A percentile compares a stretch with the other conserved stretches of the same genome.
Conservation (phyloP, 2,329 filamentous ascomycete species). For the Aspergillus fijiensis region DNA sequence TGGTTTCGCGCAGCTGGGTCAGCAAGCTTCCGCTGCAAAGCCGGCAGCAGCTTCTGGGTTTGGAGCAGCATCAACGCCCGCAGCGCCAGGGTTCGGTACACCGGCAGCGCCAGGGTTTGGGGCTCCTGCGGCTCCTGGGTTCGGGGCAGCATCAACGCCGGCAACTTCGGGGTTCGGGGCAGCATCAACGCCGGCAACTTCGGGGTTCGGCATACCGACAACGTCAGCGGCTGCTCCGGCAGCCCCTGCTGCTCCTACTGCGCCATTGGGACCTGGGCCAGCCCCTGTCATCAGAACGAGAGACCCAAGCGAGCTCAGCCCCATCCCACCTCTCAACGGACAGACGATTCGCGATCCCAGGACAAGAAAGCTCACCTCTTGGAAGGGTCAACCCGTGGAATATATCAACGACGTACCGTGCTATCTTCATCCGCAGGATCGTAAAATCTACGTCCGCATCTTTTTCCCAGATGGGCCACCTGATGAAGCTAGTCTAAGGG, state of each 20-base stretch:
- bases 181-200: background rate
- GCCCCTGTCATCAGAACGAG: constrained; percentile 29
- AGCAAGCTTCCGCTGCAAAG: constrained; percentile 8
- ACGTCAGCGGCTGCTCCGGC: background rate
- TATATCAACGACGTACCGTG: constrained; percentile 57
- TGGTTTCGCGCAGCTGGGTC: constrained; percentile 26
- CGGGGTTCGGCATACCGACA: background rate
- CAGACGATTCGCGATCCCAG: constrained; percentile 37
- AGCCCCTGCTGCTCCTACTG: constrained; percentile 1
- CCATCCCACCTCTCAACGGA: constrained; percentile 38
- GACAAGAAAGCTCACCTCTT: constrained; percentile 51
- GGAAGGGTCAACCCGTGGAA: constrained; percentile 63
- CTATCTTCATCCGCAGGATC: constrained; percentile 51
- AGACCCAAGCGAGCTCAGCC: constrained; percentile 31
- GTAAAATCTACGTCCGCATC: constrained; percentile 62
- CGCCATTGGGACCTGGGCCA: constrained; percentile 26
- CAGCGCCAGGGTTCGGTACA: background rate
- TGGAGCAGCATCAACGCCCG: background rate
- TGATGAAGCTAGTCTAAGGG: constrained; percentile 42
- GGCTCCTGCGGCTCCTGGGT: background rate
- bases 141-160: background rate
- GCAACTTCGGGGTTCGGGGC: background rate
- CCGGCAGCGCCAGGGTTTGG: background rate
- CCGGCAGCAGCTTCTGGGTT: background rate
- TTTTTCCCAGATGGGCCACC: constrained; percentile 74